Evolutionary conservation across 768 basidiomycete species (phyloP).

Genomic region (Phanerodontia chrysosporium): DNA sequence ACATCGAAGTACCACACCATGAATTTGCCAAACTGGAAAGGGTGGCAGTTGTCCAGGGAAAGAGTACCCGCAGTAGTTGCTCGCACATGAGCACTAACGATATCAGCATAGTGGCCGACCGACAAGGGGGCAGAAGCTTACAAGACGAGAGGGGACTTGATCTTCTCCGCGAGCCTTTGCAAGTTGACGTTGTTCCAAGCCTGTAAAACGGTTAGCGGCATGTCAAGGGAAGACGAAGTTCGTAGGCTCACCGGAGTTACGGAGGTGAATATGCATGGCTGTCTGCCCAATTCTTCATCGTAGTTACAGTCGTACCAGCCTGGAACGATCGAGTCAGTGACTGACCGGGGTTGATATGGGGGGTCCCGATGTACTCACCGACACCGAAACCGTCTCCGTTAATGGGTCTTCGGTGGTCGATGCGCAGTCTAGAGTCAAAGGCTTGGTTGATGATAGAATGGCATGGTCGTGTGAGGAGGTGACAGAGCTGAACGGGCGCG

Average conservation of each 20-base stretch:
- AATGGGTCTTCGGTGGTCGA: conserved; percentile 80
- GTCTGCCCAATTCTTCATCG: conserved; percentile 77
- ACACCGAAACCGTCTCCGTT: conserved; percentile 97
- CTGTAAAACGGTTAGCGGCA: conserved; percentile 33
- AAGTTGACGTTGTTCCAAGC: conserved; percentile 98
- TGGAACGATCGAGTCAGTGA: conserved; percentile 19
- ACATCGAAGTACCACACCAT: conserved; percentile 54
- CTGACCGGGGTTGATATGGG: background rate
- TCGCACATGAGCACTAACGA: conserved; percentile 76
- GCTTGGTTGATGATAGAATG: conserved; percentile 98
- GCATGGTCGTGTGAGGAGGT: conserved; percentile 90
- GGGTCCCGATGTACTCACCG: conserved; percentile 41
- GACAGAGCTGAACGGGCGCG: conserved; percentile 86
- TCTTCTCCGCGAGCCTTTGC: conserved; percentile 92
- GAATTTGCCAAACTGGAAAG: conserved; percentile 86
- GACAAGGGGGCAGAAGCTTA: conserved; percentile 24
- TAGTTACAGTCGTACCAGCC: conserved; percentile 93
- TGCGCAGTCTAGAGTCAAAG: conserved; percentile 85
- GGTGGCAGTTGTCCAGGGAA: conserved; percentile 93
- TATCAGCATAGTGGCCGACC: background rate
- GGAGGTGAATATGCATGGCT: conserved; percentile 95
- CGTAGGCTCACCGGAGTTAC: conserved; percentile 78
- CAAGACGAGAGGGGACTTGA: conserved; percentile 95
- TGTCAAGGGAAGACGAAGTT: background rate
- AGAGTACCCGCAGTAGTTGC: conserved; percentile 90